These are phyloP conservation scores for Botryosphaeria agaves DNA, from an alignment of 2,329 filamentous ascomycete genomes.

Conservation along the genomic window DNA sequence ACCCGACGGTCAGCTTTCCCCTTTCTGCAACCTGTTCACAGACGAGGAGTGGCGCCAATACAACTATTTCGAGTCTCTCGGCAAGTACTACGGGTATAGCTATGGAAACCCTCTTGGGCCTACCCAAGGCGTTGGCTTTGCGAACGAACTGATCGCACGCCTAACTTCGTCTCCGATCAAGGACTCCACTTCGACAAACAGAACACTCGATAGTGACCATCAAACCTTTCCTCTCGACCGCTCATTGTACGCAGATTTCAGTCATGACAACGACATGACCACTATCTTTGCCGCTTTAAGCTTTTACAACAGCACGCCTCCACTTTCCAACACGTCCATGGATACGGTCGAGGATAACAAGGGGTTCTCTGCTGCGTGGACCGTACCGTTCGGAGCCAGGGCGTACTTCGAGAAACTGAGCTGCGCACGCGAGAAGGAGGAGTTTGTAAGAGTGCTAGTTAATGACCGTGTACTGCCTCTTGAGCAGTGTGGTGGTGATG, in stretches of 20 bases:
- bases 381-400: constrained; percentile 64
- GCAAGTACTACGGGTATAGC: constrained; percentile 73
- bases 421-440: constrained; percentile 42
- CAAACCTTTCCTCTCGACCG: constrained; percentile 54
- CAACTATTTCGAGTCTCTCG: constrained; percentile 63
- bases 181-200: constrained; percentile 62
- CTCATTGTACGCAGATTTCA: constrained; percentile 72
- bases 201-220: constrained; percentile 50
- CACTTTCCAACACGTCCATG: constrained; percentile 27
- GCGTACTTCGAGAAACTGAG: constrained; percentile 79
- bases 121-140: constrained; percentile 74
- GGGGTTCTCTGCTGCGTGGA: constrained; percentile 62
- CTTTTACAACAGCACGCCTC: constrained; percentile 49
- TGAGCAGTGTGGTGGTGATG: constrained; percentile 51
- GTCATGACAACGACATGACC: constrained; percentile 78
- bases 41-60: constrained; percentile 58
- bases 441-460: constrained; percentile 61
- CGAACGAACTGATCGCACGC: constrained; percentile 73
- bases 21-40: constrained; percentile 64
- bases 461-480: constrained; percentile 71
- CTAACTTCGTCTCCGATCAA: constrained; percentile 51
- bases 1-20: constrained; percentile 36
- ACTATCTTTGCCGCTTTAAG: constrained; percentile 61
- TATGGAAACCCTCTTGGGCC: constrained; percentile 62
- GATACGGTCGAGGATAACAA: constrained; percentile 34